Conservation (phyloP, 306 rosid genomes). For the Glycine tomentella region DNA sequence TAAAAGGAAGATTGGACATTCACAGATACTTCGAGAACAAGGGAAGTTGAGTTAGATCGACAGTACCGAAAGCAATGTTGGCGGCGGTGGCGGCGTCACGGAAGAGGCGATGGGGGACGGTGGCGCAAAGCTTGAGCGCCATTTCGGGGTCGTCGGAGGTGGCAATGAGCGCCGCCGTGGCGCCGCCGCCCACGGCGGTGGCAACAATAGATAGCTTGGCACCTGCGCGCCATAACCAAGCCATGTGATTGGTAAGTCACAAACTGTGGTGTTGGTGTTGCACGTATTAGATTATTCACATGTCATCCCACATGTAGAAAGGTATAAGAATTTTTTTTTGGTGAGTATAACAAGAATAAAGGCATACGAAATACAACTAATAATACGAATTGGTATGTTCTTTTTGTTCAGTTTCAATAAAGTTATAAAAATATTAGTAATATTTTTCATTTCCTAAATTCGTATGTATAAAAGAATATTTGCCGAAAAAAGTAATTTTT, state of each 20-base stretch:
- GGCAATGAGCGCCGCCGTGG: slow-evolving; percentile 69
- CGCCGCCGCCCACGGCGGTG: slow-evolving; percentile 71
- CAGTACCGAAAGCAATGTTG: slow-evolving; percentile 78
- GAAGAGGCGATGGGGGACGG: slow-evolving; percentile 80
- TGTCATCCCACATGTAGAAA: too few species aligned
- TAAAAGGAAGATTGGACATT: neutral
- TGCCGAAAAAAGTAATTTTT: too few species aligned
- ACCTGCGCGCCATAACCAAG: slow-evolving; percentile 80
- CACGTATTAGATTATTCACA: too few species aligned
- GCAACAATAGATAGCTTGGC: slow-evolving; percentile 61
- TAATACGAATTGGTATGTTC: too few species aligned
- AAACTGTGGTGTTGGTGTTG: neutral
- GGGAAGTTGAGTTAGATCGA: slow-evolving; percentile 41
- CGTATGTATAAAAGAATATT: too few species aligned
- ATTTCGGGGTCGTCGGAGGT: slow-evolving; percentile 80
- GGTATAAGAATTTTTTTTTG: too few species aligned
- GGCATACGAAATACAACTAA: too few species aligned
- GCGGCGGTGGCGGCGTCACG: slow-evolving; percentile 78
- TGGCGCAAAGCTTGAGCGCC: slow-evolving; percentile 72
- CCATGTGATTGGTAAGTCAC: slow-evolving; percentile 56
- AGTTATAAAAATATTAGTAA: too few species aligned
- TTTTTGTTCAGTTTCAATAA: too few species aligned
- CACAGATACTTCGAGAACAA: neutral
- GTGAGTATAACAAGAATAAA: too few species aligned
- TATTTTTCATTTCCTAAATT: too few species aligned